Evolutionary conservation across 306 rosid species (phyloP).

Genomic region (Carpinus viminea): DNA sequence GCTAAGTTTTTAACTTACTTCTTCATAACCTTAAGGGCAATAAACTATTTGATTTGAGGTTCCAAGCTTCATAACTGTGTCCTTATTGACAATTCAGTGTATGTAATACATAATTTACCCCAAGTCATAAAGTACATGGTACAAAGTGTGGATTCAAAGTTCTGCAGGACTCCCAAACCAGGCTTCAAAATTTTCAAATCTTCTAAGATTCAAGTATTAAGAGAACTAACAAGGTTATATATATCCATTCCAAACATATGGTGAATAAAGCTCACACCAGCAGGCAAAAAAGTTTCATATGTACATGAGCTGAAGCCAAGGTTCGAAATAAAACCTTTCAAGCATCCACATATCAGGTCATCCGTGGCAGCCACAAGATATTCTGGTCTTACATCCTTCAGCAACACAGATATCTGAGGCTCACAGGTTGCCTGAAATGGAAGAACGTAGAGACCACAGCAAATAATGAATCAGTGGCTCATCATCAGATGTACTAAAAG

Average conservation of each 20-base stretch:
- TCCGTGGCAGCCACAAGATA: conserved; percentile 50
- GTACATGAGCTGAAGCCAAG: conserved; percentile 29
- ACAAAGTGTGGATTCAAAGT: not conserved
- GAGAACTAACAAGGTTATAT: not conserved
- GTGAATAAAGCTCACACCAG: conserved; percentile 29
- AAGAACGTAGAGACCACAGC: conserved; percentile 45
- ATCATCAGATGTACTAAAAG: conserved; percentile 41
- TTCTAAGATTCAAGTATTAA: not conserved
- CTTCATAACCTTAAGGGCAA: not conserved
- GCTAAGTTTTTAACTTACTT: not conserved
- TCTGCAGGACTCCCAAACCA: not conserved
- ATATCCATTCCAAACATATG: conserved; percentile 17
- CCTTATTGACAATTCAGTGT: not conserved
- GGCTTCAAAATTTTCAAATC: not conserved
- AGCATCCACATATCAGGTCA: conserved; percentile 40
- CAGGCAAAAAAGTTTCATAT: conserved; percentile 23
- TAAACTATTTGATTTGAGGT: not conserved
- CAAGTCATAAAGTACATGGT: not conserved
- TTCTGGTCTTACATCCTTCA: conserved; percentile 45
- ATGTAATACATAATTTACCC: not conserved
- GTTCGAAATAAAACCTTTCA: conserved; percentile 38
- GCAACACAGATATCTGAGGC: conserved; percentile 52
- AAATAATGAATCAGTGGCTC: conserved; percentile 34
- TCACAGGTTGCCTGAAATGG: conserved; percentile 51
- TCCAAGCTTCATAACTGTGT: not conserved